A percentile compares a stretch with the other conserved stretches of the same genome.
phyloP scores from a whole-genome alignment of 2,329 filamentous ascomycete species.

The Cytospora leucostoma region DNA sequence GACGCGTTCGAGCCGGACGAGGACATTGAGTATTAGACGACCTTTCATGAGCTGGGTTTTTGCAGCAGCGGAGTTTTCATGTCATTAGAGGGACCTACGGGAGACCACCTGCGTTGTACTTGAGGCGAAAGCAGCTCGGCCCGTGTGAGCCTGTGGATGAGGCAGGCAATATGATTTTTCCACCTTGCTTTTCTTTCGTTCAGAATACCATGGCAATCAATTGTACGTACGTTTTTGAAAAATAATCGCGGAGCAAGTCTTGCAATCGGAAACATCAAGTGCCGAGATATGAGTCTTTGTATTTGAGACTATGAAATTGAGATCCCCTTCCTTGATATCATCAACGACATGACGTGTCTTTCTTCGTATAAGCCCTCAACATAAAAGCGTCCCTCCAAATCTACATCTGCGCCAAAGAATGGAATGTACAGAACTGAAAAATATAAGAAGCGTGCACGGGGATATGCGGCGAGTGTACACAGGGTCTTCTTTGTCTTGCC shows the following conservation, averaged over 20 bases:
- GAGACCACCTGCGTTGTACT: constrained; percentile 25
- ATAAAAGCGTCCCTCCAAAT: background rate
- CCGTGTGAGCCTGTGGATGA: constrained; percentile 14
- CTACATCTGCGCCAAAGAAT: background rate
- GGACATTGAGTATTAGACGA: constrained; percentile 74
- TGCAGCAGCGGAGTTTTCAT: constrained; percentile 19
- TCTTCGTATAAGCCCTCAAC: background rate
- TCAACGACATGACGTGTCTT: background rate
- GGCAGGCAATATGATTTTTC: background rate
- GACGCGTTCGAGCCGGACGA: constrained; percentile 67
- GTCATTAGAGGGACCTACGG: constrained; percentile 19
- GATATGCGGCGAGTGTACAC: background rate
- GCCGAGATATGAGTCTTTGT: background rate
- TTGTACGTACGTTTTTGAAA: background rate
- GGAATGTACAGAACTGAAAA: background rate
- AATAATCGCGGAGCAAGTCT: background rate
- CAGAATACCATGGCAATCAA: constrained; percentile 17
- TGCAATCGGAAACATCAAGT: background rate
- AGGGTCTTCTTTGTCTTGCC: background rate
- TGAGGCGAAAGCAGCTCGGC: constrained; percentile 13
- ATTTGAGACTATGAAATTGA: background rate
- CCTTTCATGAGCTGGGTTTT: constrained; percentile 5
- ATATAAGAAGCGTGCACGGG: background rate
- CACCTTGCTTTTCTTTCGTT: constrained; percentile 1
- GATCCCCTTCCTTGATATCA: background rate